Evolutionary conservation across 768 basidiomycete genomes (phyloP).

Genomic region (Daedaleopsis sinensis): DNA sequence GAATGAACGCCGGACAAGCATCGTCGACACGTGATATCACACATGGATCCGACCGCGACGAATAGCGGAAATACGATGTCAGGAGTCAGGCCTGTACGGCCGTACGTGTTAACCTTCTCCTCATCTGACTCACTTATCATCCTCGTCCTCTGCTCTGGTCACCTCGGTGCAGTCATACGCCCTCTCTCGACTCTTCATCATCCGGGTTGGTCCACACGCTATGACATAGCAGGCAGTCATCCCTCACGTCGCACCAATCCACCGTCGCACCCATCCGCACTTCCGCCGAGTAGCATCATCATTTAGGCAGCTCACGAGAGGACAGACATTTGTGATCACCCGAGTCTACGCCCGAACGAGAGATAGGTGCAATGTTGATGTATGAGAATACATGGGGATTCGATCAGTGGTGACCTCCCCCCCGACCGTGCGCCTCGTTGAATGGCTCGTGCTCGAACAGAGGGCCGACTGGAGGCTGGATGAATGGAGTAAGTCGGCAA

Average conservation of each 20-base stretch:
- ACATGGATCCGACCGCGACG: background rate
- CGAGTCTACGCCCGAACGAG: background rate
- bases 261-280: too few species aligned
- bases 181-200: too few species aligned
- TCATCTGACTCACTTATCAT: too few species aligned
- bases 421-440: conserved; percentile 23
- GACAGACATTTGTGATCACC: too few species aligned
- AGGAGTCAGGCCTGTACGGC: too few species aligned
- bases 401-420: conserved; percentile 3
- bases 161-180: too few species aligned
- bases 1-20: background rate
- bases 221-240: too few species aligned
- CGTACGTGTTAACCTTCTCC: background rate
- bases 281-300: too few species aligned
- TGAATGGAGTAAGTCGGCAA: conserved; percentile 9
- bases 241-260: too few species aligned
- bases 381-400: conserved; percentile 1
- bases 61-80: background rate
- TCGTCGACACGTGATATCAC: conserved; percentile 2
- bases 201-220: too few species aligned
- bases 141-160: too few species aligned
- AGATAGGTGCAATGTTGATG: background rate
- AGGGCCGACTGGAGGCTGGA: conserved; percentile 63
- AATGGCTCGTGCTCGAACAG: conserved; percentile 61
- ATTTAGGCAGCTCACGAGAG: too few species aligned